phyloP scores from a whole-genome alignment of 208 protist species.

The Acanthamoeba royreba region DNA sequence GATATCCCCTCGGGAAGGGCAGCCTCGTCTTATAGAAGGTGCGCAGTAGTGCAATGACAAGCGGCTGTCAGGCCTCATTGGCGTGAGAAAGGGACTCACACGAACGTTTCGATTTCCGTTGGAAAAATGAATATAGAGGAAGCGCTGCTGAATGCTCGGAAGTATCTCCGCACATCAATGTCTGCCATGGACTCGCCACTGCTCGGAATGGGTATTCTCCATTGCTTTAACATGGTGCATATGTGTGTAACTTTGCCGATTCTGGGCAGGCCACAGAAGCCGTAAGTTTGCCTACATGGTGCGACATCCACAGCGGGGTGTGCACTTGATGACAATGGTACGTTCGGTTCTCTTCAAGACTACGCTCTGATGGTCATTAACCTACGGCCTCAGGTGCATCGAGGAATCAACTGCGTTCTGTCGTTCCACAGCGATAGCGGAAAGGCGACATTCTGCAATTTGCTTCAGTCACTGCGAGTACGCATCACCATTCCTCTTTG shows the following conservation, averaged over 20 bases:
- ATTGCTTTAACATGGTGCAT: too few relatives aligned
- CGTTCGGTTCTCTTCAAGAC: background rate
- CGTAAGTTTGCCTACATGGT: conserved; percentile 12
- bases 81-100: background rate
- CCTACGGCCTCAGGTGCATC: background rate
- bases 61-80: too few relatives aligned
- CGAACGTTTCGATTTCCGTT: background rate
- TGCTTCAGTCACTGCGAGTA: background rate
- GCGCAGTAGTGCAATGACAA: too few relatives aligned
- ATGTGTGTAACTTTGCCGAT: too few relatives aligned
- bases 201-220: background rate
- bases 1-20: background rate
- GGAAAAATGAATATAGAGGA: too few relatives aligned
- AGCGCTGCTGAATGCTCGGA: background rate
- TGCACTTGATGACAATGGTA: conserved; percentile 11
- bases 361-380: background rate
- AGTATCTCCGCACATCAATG: background rate
- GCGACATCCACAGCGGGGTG: background rate
- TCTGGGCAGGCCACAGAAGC: background rate
- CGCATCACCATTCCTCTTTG: background rate
- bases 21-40: background rate
- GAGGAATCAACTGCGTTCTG: background rate
- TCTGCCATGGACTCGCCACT: background rate
- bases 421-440: background rate
- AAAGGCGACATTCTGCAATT: conserved; percentile 12